Conservation (phyloP, 78 protist genomes). For the Dictyostelium brefeldianum region DNA sequence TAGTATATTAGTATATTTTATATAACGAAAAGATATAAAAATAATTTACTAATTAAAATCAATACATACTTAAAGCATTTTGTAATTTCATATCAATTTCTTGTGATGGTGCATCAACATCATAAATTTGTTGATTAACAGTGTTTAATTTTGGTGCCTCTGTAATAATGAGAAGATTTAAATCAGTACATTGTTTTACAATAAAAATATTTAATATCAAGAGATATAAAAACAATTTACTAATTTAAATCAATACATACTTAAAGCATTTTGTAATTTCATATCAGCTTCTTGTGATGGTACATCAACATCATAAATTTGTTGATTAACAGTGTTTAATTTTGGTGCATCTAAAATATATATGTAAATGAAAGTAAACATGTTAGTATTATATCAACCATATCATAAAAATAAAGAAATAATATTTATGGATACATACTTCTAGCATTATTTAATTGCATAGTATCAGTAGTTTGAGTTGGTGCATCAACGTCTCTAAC, state of each 20-base stretch:
- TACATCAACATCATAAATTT: constrained; percentile 38
- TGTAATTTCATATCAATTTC: constrained; percentile 40
- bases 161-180: neutral
- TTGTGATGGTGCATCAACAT: constrained; percentile 64
- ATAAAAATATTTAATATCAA: neutral
- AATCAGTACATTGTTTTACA: neutral
- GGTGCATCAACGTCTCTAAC: constrained; percentile 50
- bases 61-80: constrained; percentile 37
- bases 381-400: no score
- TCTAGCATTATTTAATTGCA: constrained; percentile 51
- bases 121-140: constrained; percentile 68
- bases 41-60: no score
- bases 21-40: no score
- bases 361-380: no score
- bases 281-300: constrained; percentile 43
- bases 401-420: neutral
- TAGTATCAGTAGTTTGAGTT: constrained; percentile 44
- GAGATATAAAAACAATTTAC: neutral
- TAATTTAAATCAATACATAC: neutral
- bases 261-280: constrained; percentile 25
- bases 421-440: neutral
- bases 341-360: constrained; percentile 68
- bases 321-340: constrained; percentile 51
- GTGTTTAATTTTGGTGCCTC: constrained; percentile 53
- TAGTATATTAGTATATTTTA: no score